Percentiles rank a stretch among this genome's conserved stretches.
Evolutionary conservation across 176 grass and related monocot species (phyloP).

Genomic region (Puya raimondii): DNA sequence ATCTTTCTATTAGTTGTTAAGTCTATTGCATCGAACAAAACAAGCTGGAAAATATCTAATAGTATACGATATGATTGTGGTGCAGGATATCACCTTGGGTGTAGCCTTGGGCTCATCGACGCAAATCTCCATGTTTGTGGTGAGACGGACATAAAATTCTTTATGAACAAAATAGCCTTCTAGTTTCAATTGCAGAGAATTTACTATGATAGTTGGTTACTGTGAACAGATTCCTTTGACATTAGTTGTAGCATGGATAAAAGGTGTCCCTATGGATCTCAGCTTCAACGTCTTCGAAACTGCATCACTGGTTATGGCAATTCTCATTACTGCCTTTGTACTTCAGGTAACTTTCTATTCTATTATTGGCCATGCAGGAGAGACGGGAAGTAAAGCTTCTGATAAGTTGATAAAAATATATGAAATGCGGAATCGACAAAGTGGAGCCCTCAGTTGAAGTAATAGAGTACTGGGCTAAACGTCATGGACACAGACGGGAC

Average conservation of each 20-base stretch:
- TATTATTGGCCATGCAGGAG: not conserved
- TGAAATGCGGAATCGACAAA: too few relatives aligned
- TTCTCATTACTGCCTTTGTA: not conserved
- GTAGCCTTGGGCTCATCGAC: conserved; percentile 81
- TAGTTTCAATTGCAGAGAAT: not conserved
- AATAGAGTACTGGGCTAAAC: too few relatives aligned
- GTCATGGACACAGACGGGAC: too few relatives aligned
- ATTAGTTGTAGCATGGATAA: conserved; percentile 13
- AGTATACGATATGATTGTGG: conserved; percentile 8
- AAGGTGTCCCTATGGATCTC: conserved; percentile 13
- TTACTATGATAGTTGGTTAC: not conserved
- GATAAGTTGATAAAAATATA: not conserved
- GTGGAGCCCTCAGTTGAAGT: too few relatives aligned
- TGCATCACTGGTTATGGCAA: not conserved
- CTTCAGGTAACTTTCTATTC: conserved; percentile 1
- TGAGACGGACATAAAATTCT: conserved; percentile 1
- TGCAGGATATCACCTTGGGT: conserved; percentile 80
- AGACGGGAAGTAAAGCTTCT: not conserved
- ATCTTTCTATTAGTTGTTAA: not conserved
- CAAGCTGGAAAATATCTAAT: not conserved
- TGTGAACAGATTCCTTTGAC: not conserved
- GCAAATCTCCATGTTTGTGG: conserved; percentile 94
- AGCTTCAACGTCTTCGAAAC: not conserved
- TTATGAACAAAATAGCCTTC: not conserved
- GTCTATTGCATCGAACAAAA: not conserved